These are phyloP conservation scores for Rutstroemia sp. DNA, from an alignment of 2,329 filamentous ascomycete genomes.

Conservation along the genomic window DNA sequence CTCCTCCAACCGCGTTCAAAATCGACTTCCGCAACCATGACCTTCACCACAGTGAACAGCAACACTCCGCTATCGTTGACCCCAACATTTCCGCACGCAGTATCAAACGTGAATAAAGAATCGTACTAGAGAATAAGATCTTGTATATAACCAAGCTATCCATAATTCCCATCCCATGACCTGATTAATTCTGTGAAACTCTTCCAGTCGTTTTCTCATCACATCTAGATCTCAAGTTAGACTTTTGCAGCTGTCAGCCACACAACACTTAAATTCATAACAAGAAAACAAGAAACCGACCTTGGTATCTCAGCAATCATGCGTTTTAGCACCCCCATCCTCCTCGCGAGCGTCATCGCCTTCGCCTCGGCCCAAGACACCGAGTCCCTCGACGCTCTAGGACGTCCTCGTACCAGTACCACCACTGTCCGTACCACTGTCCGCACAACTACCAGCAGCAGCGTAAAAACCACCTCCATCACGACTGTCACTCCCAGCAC, in stretches of 20 bases:
- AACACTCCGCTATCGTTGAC: neutral
- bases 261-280: neutral
- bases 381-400: no score
- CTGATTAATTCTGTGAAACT: neutral
- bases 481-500: neutral
- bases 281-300: neutral
- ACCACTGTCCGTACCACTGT: no score
- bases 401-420: no score
- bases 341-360: neutral
- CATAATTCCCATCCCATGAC: neutral
- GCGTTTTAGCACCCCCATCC: neutral
- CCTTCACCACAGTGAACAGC: neutral
- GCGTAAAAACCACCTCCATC: neutral
- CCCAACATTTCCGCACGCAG: neutral
- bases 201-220: neutral
- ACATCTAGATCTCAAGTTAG: neutral
- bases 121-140: neutral
- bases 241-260: neutral
- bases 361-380: no score
- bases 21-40: neutral
- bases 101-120: neutral
- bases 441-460: no score
- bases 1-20: neutral
- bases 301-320: neutral
- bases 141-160: neutral